These are phyloP conservation scores for Ophiostoma sp. DNA, from an alignment of 2,329 filamentous ascomycete species.

Conservation along the genomic window DNA sequence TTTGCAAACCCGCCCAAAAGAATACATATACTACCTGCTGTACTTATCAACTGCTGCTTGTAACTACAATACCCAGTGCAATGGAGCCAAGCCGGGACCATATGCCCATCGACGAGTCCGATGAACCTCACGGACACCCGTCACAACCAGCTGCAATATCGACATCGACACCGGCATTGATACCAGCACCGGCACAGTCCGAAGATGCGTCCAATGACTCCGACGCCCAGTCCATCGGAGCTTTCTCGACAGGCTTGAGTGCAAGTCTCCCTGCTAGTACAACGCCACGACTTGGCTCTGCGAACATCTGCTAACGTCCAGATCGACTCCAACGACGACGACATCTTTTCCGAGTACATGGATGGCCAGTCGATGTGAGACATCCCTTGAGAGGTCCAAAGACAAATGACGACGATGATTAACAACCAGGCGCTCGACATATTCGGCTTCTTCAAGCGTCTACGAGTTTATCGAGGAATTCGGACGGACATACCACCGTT, in stretches of 20 bases:
- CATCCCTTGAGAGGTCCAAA: slow-evolving; percentile 30
- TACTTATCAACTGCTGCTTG: too few relatives aligned
- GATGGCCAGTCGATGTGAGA: slow-evolving; percentile 47
- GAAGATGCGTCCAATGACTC: not conserved
- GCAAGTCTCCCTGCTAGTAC: not conserved
- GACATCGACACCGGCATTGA: too few relatives aligned
- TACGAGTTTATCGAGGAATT: not conserved
- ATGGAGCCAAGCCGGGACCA: too few relatives aligned
- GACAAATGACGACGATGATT: not conserved
- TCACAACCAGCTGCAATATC: too few relatives aligned
- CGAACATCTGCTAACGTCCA: slow-evolving; percentile 52
- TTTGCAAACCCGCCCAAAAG: too few relatives aligned
- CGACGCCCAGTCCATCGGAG: not conserved
- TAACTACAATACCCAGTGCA: too few relatives aligned
- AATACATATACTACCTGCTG: too few relatives aligned
- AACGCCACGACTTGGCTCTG: not conserved
- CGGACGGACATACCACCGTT: not conserved
- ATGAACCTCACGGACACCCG: too few relatives aligned
- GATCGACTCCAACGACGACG: slow-evolving; percentile 63
- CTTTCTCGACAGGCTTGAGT: not conserved
- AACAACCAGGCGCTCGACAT: not conserved
- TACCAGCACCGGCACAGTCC: too few relatives aligned
- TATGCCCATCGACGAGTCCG: too few relatives aligned
- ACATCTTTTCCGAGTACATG: slow-evolving; percentile 9
- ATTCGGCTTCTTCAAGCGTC: not conserved